These are phyloP conservation scores for Exophiala phaeomuriformis DNA, from an alignment of 2,329 filamentous ascomycete genomes.

Conservation along the genomic window DNA sequence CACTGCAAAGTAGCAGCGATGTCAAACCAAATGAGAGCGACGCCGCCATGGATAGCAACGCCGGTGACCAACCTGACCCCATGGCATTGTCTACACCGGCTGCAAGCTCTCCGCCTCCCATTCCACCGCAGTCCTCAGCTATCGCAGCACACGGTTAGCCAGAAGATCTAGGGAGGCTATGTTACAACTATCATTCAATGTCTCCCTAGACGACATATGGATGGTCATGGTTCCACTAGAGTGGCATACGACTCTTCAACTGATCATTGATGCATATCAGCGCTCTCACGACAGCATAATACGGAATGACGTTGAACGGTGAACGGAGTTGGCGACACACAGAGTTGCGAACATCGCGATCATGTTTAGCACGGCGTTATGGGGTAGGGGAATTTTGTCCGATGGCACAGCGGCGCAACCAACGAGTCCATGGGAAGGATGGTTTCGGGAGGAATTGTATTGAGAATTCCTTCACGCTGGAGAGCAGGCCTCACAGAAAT, in stretches of 20 bases:
- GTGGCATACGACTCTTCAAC: neutral
- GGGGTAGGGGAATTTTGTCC: neutral
- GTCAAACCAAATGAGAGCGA: conserved; percentile 51
- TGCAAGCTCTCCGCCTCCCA: conserved; percentile 48
- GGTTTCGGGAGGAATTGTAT: too few relatives aligned
- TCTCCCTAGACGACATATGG: neutral
- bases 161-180: neutral
- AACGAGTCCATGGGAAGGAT: neutral
- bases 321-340: neutral
- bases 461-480: too few relatives aligned
- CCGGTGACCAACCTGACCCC: conserved; percentile 40
- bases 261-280: neutral
- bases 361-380: neutral
- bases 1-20: conserved; percentile 50
- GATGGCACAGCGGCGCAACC: neutral
- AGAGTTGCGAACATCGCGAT: neutral
- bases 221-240: neutral
- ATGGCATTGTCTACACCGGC: conserved; percentile 41
- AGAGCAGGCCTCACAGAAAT: too few relatives aligned
- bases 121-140: conserved; percentile 30
- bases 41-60: conserved; percentile 51
- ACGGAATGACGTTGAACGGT: neutral
- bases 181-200: neutral
- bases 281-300: conserved; percentile 1
- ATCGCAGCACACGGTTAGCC: conserved; percentile 32